Evolutionary conservation across 441 rosid genomes (phyloP), one percentile per base, ranked within the genome.

Genomic region (Pelargonium myrrhifolium): DNA sequence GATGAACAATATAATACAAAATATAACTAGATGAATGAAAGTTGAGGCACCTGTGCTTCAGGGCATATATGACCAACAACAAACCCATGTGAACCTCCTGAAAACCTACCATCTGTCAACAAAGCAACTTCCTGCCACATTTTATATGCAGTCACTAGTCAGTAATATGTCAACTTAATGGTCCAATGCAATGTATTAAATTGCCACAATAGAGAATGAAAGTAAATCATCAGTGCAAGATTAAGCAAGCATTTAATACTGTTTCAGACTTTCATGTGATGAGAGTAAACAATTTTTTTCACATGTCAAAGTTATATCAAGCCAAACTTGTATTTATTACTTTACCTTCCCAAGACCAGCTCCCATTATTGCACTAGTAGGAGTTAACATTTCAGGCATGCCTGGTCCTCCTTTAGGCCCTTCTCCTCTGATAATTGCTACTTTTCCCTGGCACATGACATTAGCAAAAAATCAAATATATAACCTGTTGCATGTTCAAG

Each of bases 291-390:
- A 45, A 45, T n/a, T 45, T 45, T n/a, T 42, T 42, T 42, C 49
- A 7, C 49, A 42, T 42, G 49, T 45, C 17, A 11, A 45, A 45
- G 17, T 45, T 45, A 12, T 45, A 45, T 45, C 53, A 67, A 65
- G 24, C 22, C 17, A 58, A 71, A 62, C 45, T 11, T 10, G 67
- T 55, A 40, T 66, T 67, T 26, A 45, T 64, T 43, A 71, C 2
- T n/a, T 71, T 76, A 93, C 99, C 99, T 93, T 93, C 63, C 99
- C 99, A 71, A 93, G 97, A 74, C 97, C 96, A n/a, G 99, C 96
- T 67, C 97, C 99, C 96, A 89, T 93, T 65, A 93, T 93, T 37
- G 91, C 99, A 84, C 99, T 93, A 59, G 99, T 93, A 45, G 99
- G 97, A 28, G 99, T 88, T 80, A 93, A 83, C 99, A 91, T 93